Conservation (phyloP, 108 stramenopile genomes). For the Skeletonema potamos region DNA sequence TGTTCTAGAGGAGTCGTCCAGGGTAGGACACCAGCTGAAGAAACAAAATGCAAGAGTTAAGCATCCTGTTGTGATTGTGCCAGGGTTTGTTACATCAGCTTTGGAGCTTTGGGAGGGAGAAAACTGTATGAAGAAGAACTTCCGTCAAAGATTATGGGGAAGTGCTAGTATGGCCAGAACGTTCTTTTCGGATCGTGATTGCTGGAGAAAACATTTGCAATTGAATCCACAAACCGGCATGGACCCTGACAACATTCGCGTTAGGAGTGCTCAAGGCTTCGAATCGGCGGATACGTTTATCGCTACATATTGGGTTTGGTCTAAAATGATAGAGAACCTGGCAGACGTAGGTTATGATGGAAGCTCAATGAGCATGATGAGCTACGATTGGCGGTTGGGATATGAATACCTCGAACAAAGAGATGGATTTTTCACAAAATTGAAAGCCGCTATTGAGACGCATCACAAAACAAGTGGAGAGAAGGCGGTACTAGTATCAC, state of each 20-base stretch:
- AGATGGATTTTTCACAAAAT: conserved; percentile 84
- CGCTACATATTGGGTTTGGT: conserved; percentile 78
- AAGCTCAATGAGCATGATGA: conserved; percentile 73
- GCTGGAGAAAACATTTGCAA: conserved; percentile 77
- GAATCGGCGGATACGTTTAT: conserved; percentile 88
- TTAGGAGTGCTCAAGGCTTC: conserved; percentile 83
- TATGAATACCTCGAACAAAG: conserved; percentile 76
- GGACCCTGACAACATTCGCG: conserved; percentile 72
- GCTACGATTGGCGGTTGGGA: conserved; percentile 90
- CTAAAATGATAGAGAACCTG: conserved; percentile 78
- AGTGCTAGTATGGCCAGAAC: conserved; percentile 61
- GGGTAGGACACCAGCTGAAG: conserved; percentile 31
- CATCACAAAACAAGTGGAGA: conserved; percentile 60
- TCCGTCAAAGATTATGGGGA: conserved; percentile 88
- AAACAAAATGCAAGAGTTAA: conserved; percentile 55
- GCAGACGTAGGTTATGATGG: conserved; percentile 88
- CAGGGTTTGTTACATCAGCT: conserved; percentile 87
- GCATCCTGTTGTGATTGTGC: conserved; percentile 84
- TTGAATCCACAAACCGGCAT: conserved; percentile 77
- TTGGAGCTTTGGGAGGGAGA: conserved; percentile 89
- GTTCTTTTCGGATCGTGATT: conserved; percentile 74
- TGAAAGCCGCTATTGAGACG: conserved; percentile 76
- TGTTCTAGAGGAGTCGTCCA: conserved; percentile 7
- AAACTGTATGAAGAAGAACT: conserved; percentile 72
- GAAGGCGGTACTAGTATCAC: conserved; percentile 79